phyloP scores from a whole-genome alignment of 2,329 filamentous ascomycete species.

The Trichoderma simmonsii region DNA sequence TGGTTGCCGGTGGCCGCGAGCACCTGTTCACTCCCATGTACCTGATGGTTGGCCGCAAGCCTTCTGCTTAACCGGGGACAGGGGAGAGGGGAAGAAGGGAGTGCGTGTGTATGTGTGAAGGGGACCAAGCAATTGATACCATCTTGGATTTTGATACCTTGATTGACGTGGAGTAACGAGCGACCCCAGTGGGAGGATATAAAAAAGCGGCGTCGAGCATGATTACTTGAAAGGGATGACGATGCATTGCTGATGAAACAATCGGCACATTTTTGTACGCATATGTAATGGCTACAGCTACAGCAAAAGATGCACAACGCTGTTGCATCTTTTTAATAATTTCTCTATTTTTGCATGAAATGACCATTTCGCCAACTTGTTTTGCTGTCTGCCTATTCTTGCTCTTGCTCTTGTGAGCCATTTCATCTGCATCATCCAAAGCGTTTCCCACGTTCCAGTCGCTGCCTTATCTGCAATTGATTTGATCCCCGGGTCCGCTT shows the following conservation, averaged over 20 bases:
- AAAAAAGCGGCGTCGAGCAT: neutral
- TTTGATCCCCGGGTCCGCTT: neutral
- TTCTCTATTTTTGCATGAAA: neutral
- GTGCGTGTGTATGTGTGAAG: neutral
- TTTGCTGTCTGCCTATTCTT: neutral
- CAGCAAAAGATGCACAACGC: neutral
- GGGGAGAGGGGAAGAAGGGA: neutral
- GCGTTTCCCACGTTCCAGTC: neutral
- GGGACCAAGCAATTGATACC: neutral
- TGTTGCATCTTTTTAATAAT: neutral
- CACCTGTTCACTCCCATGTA: constrained; percentile 99
- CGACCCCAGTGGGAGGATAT: neutral
- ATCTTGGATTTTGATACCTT: constrained; percentile 8
- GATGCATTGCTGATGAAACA: neutral
- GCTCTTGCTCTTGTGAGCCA: neutral
- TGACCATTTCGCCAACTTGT: neutral
- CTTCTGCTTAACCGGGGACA: constrained; percentile 34
- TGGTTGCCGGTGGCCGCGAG: constrained; percentile 81
- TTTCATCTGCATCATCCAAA: neutral
- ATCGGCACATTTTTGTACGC: constrained; percentile 2
- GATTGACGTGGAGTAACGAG: constrained; percentile 7
- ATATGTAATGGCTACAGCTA: constrained; percentile 17
- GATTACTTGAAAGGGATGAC: neutral
- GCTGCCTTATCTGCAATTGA: neutral
- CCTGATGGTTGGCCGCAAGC: constrained; percentile 91